Percentiles rank a stretch among this genome's conserved stretches.
These are phyloP conservation scores for Umbelopsis sp. DNA, from an alignment of 371 early-diverging fungal species.

Conservation along the genomic window DNA sequence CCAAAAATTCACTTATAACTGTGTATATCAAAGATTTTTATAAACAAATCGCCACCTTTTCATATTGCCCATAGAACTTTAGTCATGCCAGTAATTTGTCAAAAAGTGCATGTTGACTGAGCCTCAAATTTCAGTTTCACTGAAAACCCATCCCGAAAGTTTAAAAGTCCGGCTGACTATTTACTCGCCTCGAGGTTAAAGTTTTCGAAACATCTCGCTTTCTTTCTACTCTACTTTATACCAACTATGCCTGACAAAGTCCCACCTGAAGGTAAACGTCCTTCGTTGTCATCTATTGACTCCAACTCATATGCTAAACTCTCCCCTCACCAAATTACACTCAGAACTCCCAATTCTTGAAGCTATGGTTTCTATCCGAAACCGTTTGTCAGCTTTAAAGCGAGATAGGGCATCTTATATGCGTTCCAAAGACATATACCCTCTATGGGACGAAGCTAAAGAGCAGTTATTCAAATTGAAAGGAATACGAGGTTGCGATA, in stretches of 20 bases:
- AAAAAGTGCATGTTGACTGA: neutral
- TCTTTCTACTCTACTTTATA: slow-evolving; percentile 1
- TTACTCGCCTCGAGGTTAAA: neutral
- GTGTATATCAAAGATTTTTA: slow-evolving; percentile 21
- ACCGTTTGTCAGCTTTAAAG: slow-evolving; percentile 70
- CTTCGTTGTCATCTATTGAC: too few species aligned
- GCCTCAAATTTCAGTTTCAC: neutral
- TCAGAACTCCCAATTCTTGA: slow-evolving; percentile 67
- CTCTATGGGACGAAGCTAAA: slow-evolving; percentile 52
- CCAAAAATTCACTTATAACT: neutral
- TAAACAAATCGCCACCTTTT: slow-evolving; percentile 4
- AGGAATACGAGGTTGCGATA: slow-evolving; percentile 30
- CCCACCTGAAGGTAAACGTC: slow-evolving; percentile 31
- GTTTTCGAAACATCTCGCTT: neutral
- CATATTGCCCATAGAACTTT: slow-evolving; percentile 9
- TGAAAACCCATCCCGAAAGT: neutral
- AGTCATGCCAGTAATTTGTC: slow-evolving; percentile 6
- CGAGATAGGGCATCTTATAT: slow-evolving; percentile 72
- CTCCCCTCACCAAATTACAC: too few species aligned
- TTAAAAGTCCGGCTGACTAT: neutral
- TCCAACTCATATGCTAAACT: too few species aligned
- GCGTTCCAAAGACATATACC: slow-evolving; percentile 60
- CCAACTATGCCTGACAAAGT: slow-evolving; percentile 29
- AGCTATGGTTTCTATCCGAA: slow-evolving; percentile 63
- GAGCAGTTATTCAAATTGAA: slow-evolving; percentile 36